Evolutionary conservation across 2,329 filamentous ascomycete genomes (phyloP).

Genomic region (Aspergillus ibericus): DNA sequence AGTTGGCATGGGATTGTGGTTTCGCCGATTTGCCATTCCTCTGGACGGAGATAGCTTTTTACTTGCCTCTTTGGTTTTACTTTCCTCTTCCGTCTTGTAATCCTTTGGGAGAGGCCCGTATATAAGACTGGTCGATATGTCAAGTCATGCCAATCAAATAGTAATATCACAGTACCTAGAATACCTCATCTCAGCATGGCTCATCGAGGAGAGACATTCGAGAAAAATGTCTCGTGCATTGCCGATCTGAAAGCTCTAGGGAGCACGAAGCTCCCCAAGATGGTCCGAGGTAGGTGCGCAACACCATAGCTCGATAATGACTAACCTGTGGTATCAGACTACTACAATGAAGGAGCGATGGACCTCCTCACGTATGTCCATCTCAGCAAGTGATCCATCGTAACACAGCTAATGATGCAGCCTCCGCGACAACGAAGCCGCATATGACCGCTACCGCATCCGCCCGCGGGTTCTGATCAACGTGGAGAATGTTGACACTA

Average conservation of each 20-base stretch:
- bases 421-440: slow-evolving; percentile 55
- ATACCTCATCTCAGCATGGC: slow-evolving; percentile 24
- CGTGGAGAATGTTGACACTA: slow-evolving; percentile 47
- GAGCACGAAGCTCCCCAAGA: slow-evolving; percentile 41
- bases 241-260: slow-evolving; percentile 45
- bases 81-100: no score
- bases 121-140: not conserved
- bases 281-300: slow-evolving; percentile 35
- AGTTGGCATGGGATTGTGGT: no score
- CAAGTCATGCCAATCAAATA: no score
- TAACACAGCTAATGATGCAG: slow-evolving; percentile 16
- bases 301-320: not conserved
- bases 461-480: slow-evolving; percentile 49
- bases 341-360: slow-evolving; percentile 60
- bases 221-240: slow-evolving; percentile 33
- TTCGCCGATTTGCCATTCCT: not conserved
- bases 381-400: not conserved
- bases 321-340: slow-evolving; percentile 40
- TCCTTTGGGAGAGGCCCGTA: no score
- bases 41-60: not conserved
- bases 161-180: not conserved
- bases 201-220: slow-evolving; percentile 30
- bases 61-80: no score
- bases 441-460: slow-evolving; percentile 54
- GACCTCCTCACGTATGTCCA: slow-evolving; percentile 49